Conservation (phyloP, 495 filamentous ascomycete genomes). For the Xylaria sp. region DNA sequence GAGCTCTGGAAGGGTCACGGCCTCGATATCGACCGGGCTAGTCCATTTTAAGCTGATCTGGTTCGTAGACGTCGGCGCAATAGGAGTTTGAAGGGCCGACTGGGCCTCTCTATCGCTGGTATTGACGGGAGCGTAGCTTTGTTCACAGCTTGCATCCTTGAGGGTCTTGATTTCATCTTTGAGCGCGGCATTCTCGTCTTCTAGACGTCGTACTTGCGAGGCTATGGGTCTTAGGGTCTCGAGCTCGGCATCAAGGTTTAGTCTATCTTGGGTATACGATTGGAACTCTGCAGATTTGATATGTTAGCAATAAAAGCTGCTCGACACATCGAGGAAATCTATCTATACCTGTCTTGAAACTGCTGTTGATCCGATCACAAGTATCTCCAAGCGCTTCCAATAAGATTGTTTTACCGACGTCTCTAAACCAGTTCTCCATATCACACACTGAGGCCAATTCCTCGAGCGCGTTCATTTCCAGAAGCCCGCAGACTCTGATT, state of each 20-base stretch:
- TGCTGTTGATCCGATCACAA: constrained; percentile 47
- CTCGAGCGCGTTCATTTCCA: not conserved
- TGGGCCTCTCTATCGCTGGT: not conserved
- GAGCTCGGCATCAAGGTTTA: constrained; percentile 39
- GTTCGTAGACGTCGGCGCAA: constrained; percentile 33
- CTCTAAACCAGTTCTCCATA: constrained; percentile 50
- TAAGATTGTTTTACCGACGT: constrained; percentile 46
- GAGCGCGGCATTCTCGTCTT: constrained; percentile 46
- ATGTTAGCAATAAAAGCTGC: not conserved
- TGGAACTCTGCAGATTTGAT: constrained; percentile 12
- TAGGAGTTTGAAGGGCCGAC: constrained; percentile 30
- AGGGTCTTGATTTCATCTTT: constrained; percentile 41
- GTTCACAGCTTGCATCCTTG: constrained; percentile 18
- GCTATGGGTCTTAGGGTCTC: constrained; percentile 37
- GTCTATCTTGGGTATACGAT: constrained; percentile 28
- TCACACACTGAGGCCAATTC: not conserved
- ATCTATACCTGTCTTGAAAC: constrained; percentile 46
- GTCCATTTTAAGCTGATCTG: constrained; percentile 29
- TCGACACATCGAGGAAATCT: not conserved
- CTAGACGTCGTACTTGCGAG: constrained; percentile 36
- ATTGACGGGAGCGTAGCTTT: not conserved
- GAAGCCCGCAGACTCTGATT: not conserved
- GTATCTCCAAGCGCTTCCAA: constrained; percentile 48
- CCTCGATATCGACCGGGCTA: constrained; percentile 30
- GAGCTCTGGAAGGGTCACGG: constrained; percentile 32